phyloP scores from a whole-genome alignment of 2,329 filamentous ascomycete genomes.

The Pezicula carpinea region DNA sequence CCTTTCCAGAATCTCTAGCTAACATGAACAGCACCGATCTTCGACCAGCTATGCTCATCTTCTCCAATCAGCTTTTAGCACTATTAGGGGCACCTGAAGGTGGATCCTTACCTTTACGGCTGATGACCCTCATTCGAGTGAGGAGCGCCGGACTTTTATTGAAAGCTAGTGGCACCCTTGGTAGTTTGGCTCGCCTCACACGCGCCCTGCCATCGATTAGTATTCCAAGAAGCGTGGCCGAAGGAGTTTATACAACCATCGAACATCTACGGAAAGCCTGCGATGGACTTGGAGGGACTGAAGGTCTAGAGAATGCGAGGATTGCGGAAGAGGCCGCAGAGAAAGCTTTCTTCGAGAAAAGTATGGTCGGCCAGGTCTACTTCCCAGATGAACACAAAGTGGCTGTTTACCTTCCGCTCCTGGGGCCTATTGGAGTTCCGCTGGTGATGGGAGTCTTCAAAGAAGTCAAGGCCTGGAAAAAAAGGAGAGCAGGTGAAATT shows the following conservation, averaged over 20 bases:
- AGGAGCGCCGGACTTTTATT: conserved; percentile 80
- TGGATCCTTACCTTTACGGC: conserved; percentile 77
- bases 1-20: conserved; percentile 32
- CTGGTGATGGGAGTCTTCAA: conserved; percentile 79
- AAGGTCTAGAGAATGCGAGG: conserved; percentile 74
- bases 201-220: conserved; percentile 83
- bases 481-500: conserved; percentile 13
- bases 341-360: conserved; percentile 95
- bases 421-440: conserved; percentile 88
- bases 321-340: conserved; percentile 87
- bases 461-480: conserved; percentile 57
- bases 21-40: conserved; percentile 63
- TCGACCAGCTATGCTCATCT: conserved; percentile 78
- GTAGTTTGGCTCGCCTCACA: conserved; percentile 83
- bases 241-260: conserved; percentile 78
- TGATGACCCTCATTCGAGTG: conserved; percentile 81
- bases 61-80: conserved; percentile 84
- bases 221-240: conserved; percentile 81
- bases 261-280: conserved; percentile 74
- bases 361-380: conserved; percentile 97
- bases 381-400: conserved; percentile 99
- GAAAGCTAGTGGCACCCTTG: conserved; percentile 87
- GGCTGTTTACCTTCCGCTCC: conserved; percentile 85
- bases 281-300: conserved; percentile 56
- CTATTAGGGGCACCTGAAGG: conserved; percentile 80